Evolutionary conservation across 495 filamentous ascomycete genomes (phyloP), one percentile per base, ranked within the genome.

Genomic region (Aspergillus conjunctus): DNA sequence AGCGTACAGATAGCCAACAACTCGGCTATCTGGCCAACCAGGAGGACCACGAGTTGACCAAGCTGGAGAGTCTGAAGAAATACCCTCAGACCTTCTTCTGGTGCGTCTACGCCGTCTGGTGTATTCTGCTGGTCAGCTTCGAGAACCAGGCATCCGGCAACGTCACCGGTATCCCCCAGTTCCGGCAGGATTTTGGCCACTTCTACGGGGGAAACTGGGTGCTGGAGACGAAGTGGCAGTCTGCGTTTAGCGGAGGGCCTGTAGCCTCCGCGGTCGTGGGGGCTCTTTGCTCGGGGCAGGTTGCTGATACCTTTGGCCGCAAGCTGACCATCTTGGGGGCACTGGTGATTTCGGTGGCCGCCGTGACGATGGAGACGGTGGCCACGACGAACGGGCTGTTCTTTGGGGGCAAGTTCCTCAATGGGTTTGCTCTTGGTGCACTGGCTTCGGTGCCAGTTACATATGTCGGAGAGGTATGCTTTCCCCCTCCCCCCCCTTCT

Each of bases 391-490:
- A 51, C 34, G 34, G 44, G 56, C 30, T 59, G 56, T 59, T 59
- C 39, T 59, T 59, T 39, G 56, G 56, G 20, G 56, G 56, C 12
- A 59, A 59, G 33, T 52, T 59, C 48, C 48, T 59, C 20, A 59
- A 59, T 17, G 56, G 56, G 21, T 59, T 59, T 26, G 56, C 49
- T 10, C 14, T 53, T 0, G 56, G 56, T 17, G 56, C 37, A 7
- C 21, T 59, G 6, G 48, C 49, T 7, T 52, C 56, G 7, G 37
- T 59, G 7, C 48, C 48, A 21, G 32, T 59, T 32, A 59, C 56
- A 26, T 59, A 59, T 34, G 39, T 59, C 22, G 56, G 56, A 34
- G 56, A 59, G n/a, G 44, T 46, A 46, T 17, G n/a, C 11, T 9
- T 9, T 46, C 6, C 11, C 14, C 17, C 6, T 46, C 11, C 6